Conservation (phyloP, 2,329 filamentous ascomycete genomes). For the Fusarium bulbicola region DNA sequence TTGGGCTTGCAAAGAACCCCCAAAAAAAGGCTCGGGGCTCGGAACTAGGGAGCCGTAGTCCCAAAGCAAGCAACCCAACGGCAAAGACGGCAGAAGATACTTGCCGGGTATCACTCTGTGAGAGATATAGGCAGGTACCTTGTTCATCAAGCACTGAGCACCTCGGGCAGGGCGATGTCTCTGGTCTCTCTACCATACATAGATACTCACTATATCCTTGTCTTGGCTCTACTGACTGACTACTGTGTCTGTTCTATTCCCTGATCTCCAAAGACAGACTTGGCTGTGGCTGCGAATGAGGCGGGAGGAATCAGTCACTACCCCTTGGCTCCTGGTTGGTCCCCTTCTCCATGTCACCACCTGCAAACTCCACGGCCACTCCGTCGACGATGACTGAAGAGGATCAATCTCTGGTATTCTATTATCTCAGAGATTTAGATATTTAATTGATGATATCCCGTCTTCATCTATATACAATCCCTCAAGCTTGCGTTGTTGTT, state of each 20-base stretch:
- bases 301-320: conserved; percentile 32
- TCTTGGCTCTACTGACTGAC: background rate
- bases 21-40: conserved; percentile 26
- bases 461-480: background rate
- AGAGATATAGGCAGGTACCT: background rate
- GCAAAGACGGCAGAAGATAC: conserved; percentile 38
- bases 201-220: background rate
- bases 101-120: background rate
- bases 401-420: background rate
- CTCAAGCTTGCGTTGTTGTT: background rate
- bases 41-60: conserved; percentile 41
- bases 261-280: conserved; percentile 1
- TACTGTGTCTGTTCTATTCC: background rate
- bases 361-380: conserved; percentile 1
- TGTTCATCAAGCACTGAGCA: background rate
- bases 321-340: conserved; percentile 21
- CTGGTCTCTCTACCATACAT: background rate
- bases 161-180: background rate
- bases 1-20: conserved; percentile 10
- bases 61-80: conserved; percentile 29
- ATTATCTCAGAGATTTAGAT: background rate
- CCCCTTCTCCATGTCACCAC: conserved; percentile 17
- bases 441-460: background rate
- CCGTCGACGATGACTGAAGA: background rate
- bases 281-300: conserved; percentile 30